Conservation (phyloP, 805 yeast species). For the Wickerhamomyces sydowiorum region DNA sequence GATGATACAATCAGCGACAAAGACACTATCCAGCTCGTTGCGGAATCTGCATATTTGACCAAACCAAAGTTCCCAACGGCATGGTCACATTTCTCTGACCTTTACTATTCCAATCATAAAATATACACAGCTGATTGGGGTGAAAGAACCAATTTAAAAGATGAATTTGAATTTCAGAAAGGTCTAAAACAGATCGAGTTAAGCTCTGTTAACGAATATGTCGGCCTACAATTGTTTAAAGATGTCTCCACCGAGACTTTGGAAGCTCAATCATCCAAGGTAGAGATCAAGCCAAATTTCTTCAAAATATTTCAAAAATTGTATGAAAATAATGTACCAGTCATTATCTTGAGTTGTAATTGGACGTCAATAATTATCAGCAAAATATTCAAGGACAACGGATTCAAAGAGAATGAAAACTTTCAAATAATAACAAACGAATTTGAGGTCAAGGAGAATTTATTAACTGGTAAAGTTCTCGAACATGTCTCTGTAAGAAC, state of each 20-base stretch:
- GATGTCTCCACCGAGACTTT: conserved; percentile 32
- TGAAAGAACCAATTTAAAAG: conserved; percentile 26
- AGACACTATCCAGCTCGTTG: conserved; percentile 51
- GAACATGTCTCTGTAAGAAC: conserved; percentile 35
- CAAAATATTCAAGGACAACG: conserved; percentile 21
- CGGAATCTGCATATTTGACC: conserved; percentile 37
- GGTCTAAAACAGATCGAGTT: conserved; percentile 41
- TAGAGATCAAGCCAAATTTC: conserved; percentile 31
- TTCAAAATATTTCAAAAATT: conserved; percentile 15
- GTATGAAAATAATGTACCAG: conserved; percentile 23
- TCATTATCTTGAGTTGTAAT: conserved; percentile 50
- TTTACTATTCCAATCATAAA: conserved; percentile 34
- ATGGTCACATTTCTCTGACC: conserved; percentile 37
- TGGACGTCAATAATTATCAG: conserved; percentile 51
- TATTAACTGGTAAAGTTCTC: conserved; percentile 22
- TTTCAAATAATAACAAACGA: conserved; percentile 44
- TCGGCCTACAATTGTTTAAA: conserved; percentile 32
- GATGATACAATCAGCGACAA: conserved; percentile 56
- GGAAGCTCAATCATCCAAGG: conserved; percentile 27
- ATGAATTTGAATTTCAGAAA: conserved; percentile 40
- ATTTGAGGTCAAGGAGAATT: conserved; percentile 30
- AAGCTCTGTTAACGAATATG: conserved; percentile 40
- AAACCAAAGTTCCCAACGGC: conserved; percentile 32
- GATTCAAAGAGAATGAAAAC: conserved; percentile 13
- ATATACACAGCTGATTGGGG: conserved; percentile 27